Conservation (phyloP, 116 monocot species). For the Phalaenopsis hybrid region DNA sequence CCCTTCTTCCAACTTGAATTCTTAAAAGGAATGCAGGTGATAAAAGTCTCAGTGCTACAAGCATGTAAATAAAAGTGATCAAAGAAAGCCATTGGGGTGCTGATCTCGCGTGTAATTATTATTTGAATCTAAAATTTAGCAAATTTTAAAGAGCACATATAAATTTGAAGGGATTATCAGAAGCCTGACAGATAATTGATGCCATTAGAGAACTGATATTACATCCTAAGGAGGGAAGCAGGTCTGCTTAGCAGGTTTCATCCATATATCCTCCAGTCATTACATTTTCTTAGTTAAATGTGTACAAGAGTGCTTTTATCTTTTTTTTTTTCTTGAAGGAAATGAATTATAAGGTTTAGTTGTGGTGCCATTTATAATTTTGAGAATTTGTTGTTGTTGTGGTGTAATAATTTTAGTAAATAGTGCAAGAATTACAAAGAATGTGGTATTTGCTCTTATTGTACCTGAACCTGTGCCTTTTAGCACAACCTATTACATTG, state of each 20-base stretch:
- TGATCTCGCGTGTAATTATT: not conserved
- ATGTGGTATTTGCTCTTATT: too few relatives aligned
- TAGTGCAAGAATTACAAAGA: not conserved
- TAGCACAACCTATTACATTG: too few relatives aligned
- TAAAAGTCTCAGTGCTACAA: not conserved
- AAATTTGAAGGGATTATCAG: not conserved
- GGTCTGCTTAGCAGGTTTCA: not conserved
- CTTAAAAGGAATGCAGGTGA: conserved; percentile 24
- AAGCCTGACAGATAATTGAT: not conserved
- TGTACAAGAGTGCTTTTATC: too few relatives aligned
- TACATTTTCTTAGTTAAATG: not conserved
- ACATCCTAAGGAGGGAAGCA: not conserved
- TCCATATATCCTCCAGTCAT: not conserved
- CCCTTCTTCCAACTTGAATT: not conserved
- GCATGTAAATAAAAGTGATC: not conserved
- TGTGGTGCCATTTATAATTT: not conserved
- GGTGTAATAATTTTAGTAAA: not conserved
- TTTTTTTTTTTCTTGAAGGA: too few relatives aligned
- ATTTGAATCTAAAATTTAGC: not conserved
- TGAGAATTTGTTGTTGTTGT: not conserved
- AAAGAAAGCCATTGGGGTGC: not conserved
- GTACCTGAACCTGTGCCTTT: too few relatives aligned
- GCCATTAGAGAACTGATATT: not conserved
- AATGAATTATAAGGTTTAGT: not conserved
- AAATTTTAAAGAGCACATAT: not conserved